Percentiles rank a stretch among this genome's conserved stretches.
These are phyloP conservation scores for Plasmodium sp. DNA, from an alignment of 169 alveolate species.

Conservation along the genomic window DNA sequence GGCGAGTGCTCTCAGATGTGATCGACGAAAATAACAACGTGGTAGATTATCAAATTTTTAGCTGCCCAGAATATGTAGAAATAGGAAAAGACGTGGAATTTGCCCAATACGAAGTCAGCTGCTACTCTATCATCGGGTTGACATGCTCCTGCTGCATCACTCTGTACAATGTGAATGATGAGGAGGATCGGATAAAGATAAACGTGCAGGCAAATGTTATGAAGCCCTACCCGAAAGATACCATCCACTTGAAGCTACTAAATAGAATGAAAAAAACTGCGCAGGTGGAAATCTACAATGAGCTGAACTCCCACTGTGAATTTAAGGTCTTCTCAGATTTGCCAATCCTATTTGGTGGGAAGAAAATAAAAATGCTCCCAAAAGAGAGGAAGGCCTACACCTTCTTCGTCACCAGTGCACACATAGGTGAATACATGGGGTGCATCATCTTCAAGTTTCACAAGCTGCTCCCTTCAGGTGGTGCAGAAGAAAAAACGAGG, in stretches of 20 bases:
- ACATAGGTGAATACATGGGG: constrained; percentile 66
- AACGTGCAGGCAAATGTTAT: constrained; percentile 25
- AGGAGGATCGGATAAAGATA: constrained; percentile 50
- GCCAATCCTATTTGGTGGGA: constrained; percentile 33
- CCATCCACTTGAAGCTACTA: constrained; percentile 14
- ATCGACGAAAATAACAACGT: constrained; percentile 12
- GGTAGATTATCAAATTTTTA: constrained; percentile 30
- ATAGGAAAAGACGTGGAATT: constrained; percentile 42
- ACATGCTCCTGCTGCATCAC: constrained; percentile 12
- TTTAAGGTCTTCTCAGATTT: constrained; percentile 59
- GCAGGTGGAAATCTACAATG: constrained; percentile 37
- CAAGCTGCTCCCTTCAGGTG: neutral
- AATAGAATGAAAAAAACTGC: constrained; percentile 30
- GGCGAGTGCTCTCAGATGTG: constrained; percentile 10
- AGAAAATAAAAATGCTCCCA: constrained; percentile 54
- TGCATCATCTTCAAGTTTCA: constrained; percentile 46
- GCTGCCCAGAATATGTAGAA: constrained; percentile 15
- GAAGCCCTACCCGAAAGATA: constrained; percentile 61
- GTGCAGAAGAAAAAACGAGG: neutral
- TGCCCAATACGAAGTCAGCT: constrained; percentile 27
- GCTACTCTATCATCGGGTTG: constrained; percentile 21
- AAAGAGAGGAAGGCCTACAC: constrained; percentile 34
- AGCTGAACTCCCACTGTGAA: constrained; percentile 39
- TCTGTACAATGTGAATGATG: constrained; percentile 17
- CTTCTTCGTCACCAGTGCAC: constrained; percentile 43